phyloP scores from a whole-genome alignment of 371 early-diverging fungal species.

The Mucor circinelloides region DNA sequence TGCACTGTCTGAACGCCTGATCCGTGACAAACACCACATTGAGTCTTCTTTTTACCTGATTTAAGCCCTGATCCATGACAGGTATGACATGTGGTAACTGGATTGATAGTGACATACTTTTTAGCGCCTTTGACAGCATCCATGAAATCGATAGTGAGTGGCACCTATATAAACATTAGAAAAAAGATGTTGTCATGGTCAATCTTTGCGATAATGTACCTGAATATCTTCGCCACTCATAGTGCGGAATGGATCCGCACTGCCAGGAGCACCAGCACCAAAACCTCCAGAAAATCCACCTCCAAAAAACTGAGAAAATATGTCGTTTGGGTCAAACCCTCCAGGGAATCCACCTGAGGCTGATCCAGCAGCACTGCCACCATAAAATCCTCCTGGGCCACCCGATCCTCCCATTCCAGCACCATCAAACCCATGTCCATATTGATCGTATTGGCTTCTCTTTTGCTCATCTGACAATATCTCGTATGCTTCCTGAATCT shows the following conservation, averaged over 20 bases:
- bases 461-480: slow-evolving; percentile 88
- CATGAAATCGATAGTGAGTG: slow-evolving; percentile 79
- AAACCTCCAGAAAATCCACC: slow-evolving; percentile 61
- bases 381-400: slow-evolving; percentile 9
- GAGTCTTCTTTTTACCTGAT: slow-evolving; percentile 65
- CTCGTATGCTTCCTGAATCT: slow-evolving; percentile 96
- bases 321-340: slow-evolving; percentile 45
- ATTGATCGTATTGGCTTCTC: slow-evolving; percentile 84
- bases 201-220: not conserved
- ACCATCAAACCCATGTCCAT: slow-evolving; percentile 61
- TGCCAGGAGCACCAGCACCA: slow-evolving; percentile 60
- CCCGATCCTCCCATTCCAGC: slow-evolving; percentile 1
- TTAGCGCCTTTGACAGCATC: slow-evolving; percentile 85
- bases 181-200: no score
- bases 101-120: slow-evolving; percentile 60
- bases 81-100: slow-evolving; percentile 67
- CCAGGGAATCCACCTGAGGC: slow-evolving; percentile 46
- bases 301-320: no score
- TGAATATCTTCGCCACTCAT: slow-evolving; percentile 56
- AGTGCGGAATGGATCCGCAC: slow-evolving; percentile 24
- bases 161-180: slow-evolving; percentile 1
- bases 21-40: slow-evolving; percentile 80
- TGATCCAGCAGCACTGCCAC: not conserved
- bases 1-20: slow-evolving; percentile 80
- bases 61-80: slow-evolving; percentile 85